Evolutionary conservation across 495 filamentous ascomycete genomes (phyloP).

Genomic region (Aspergillus indologenus): DNA sequence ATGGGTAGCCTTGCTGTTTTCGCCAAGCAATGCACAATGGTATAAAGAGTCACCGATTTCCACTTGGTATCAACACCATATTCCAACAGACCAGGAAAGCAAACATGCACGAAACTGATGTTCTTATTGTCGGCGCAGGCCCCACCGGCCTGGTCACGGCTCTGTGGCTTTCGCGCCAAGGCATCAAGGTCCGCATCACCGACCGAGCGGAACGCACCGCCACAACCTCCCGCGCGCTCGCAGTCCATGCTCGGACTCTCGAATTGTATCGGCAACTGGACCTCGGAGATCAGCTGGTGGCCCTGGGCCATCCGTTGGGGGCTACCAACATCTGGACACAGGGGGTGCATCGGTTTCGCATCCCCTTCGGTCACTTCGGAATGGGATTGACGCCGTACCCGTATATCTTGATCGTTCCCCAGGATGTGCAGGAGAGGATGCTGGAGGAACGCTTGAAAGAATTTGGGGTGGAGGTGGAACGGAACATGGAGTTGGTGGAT

Average conservation of each 20-base stretch:
- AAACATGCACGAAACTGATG: slow-evolving; percentile 18
- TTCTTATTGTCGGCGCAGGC: slow-evolving; percentile 42
- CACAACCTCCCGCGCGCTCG: background rate
- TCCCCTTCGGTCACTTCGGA: slow-evolving; percentile 27
- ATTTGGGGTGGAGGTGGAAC: slow-evolving; percentile 31
- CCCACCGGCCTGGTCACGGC: slow-evolving; percentile 42
- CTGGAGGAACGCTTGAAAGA: slow-evolving; percentile 32
- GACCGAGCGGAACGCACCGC: slow-evolving; percentile 29
- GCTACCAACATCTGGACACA: slow-evolving; percentile 38
- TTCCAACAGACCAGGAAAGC: too few species aligned
- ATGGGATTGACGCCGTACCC: slow-evolving; percentile 34
- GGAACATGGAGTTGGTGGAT: slow-evolving; percentile 24
- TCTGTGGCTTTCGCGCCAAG: slow-evolving; percentile 36
- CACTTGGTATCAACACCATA: background rate
- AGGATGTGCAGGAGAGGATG: slow-evolving; percentile 37
- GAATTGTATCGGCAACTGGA: slow-evolving; percentile 42
- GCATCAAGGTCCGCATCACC: slow-evolving; percentile 33
- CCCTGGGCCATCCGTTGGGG: slow-evolving; percentile 30
- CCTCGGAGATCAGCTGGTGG: slow-evolving; percentile 31
- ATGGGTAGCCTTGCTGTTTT: background rate
- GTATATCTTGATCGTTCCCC: slow-evolving; percentile 29
- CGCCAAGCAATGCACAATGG: background rate
- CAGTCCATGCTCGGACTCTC: slow-evolving; percentile 23
- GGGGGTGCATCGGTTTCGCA: slow-evolving; percentile 21
- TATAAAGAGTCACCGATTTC: background rate